Evolutionary conservation across 2,329 filamentous ascomycete genomes (phyloP), one percentile per base, ranked within the genome.

Genomic region (Gliomastix tumulicola): DNA sequence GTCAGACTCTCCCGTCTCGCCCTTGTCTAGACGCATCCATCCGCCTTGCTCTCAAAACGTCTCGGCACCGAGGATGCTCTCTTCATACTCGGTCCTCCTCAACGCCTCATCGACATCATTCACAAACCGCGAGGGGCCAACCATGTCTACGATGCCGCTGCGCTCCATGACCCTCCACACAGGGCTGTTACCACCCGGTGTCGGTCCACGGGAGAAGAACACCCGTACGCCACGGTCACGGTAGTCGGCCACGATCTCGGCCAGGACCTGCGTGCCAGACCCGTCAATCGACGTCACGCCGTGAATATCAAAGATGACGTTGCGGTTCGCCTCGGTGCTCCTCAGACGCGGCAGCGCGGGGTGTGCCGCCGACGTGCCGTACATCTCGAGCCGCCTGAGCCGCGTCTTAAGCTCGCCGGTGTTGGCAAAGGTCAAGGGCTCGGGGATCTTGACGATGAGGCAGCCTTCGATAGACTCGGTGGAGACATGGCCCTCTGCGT

Each of bases 281-380:
- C 88, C 92, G 55, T 98, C 92, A 49, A 98, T 80, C 20, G 84
- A 84, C 0, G 89, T 95, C 4, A 98, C 92, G n/a, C 92, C 92
- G 49, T 97, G 90, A 7, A 97, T 88, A 55, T 98, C 92, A 51
- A 98, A 97, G 43, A 98, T 88, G 57, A 98, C 72, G 53, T 95
- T 96, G 48, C 80, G 77, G 56, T 96, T 96, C 50, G 86, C 81
- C 42, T 90, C 83, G n/a, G 79, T 74, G 19, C 74, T 68, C 5
- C 89, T 75, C 12, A 94, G 70, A 4, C 85, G 76, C 1, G 92
- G 92, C 15, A 96, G 69, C 0, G 89, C 89, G 0, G 92, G 92
- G 50, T 97, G 92, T 1, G 86, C 88, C 36, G 75, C 69, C 32
- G 70, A 81, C 0, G 88, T 90, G n/a, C 92, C 92, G 52, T 97